Conservation (phyloP, 345 rosid genomes). For the Citrus medica region DNA sequence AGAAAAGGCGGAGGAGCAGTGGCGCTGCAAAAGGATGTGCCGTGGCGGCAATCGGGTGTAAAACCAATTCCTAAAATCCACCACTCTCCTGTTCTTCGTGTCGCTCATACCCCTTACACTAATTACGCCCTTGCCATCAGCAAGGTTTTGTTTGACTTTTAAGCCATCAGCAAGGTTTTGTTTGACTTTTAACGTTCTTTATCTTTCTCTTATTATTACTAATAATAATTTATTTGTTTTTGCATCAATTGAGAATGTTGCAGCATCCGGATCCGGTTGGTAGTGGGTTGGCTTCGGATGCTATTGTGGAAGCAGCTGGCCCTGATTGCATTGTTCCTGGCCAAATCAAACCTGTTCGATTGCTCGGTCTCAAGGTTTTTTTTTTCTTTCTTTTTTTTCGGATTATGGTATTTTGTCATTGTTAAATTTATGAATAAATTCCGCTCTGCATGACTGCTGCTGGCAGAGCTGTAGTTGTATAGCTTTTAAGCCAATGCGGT, state of each 20-base stretch:
- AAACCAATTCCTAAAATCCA: conserved; percentile 74
- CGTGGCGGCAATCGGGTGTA: conserved; percentile 69
- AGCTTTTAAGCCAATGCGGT: too few species aligned
- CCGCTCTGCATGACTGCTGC: not conserved
- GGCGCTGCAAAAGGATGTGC: conserved; percentile 67
- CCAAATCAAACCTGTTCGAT: conserved; percentile 61
- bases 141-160: conserved; percentile 39
- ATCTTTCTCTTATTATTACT: not conserved
- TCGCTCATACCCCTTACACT: conserved; percentile 49
- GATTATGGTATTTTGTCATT: not conserved
- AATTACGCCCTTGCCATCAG: conserved; percentile 60
- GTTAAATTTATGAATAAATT: not conserved
- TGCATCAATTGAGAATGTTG: not conserved
- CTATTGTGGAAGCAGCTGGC: conserved; percentile 82
- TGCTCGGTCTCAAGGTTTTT: conserved; percentile 79
- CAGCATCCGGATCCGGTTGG: conserved; percentile 83
- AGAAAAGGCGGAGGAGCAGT: conserved; percentile 49
- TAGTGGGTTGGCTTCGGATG: conserved; percentile 68
- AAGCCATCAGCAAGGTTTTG: conserved; percentile 57
- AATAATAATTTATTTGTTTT: not conserved
- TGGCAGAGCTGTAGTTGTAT: too few species aligned
- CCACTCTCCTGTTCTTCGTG: conserved; percentile 58
- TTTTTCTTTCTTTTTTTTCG: not conserved
- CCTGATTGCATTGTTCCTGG: conserved; percentile 91
- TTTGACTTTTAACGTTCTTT: not conserved